Conservation (phyloP, 1,284 basidiomycete species). For the Fomitopsis palustris region DNA sequence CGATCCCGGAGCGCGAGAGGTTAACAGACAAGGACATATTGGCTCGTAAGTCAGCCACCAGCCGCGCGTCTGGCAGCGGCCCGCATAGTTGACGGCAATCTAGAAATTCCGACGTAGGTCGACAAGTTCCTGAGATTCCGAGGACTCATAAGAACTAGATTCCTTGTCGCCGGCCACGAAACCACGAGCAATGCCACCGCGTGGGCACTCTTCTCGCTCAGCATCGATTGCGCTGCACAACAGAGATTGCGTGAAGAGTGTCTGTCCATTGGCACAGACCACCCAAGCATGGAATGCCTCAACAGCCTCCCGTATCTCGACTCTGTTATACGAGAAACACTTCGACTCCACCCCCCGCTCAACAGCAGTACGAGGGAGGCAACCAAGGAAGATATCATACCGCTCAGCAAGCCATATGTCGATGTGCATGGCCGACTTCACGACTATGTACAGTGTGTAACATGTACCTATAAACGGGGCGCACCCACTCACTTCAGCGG, state of each 20-base stretch:
- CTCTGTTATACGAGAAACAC: slow-evolving; percentile 65
- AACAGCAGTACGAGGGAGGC: slow-evolving; percentile 49
- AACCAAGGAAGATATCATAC: slow-evolving; percentile 44
- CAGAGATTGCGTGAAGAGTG: slow-evolving; percentile 70
- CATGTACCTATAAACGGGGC: not conserved
- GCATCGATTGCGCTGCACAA: slow-evolving; percentile 54
- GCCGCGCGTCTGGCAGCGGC: not conserved
- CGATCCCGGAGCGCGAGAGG: slow-evolving; percentile 38
- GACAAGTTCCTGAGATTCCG: not conserved
- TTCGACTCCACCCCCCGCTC: slow-evolving; percentile 67
- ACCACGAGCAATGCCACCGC: slow-evolving; percentile 47
- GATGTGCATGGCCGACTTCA: slow-evolving; percentile 24
- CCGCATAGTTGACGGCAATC: not conserved
- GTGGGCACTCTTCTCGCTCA: slow-evolving; percentile 67
- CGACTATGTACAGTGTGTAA: slow-evolving; percentile 22
- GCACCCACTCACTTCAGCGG: not conserved
- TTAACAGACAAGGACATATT: slow-evolving; percentile 53
- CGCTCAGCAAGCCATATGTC: slow-evolving; percentile 26
- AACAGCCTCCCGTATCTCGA: slow-evolving; percentile 60
- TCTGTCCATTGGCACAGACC: slow-evolving; percentile 31
- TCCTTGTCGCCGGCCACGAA: slow-evolving; percentile 73
- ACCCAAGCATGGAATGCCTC: slow-evolving; percentile 25
- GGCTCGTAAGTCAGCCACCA: slow-evolving; percentile 38
- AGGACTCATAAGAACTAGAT: not conserved
- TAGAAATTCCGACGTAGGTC: slow-evolving; percentile 24